Percentiles rank a stretch among this genome's conserved stretches.
Conservation (phyloP, 306 rosid species). For the Coriaria nepalensis region DNA sequence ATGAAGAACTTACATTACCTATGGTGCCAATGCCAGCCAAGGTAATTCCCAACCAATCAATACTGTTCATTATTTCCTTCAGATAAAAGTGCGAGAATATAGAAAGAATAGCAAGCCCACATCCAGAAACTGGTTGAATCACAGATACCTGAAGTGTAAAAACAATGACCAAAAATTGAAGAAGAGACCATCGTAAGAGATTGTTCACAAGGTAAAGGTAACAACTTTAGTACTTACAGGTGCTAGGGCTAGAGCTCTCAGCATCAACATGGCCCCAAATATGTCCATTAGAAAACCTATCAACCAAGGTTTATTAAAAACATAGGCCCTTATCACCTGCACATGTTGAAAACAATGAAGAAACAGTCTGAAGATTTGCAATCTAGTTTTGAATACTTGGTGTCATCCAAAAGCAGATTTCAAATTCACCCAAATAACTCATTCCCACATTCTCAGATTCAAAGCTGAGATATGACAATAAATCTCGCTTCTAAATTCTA, state of each 20-base stretch:
- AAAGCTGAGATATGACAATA: too few species aligned
- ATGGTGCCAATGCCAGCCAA: constrained; percentile 93
- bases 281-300: constrained; percentile 88
- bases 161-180: too few species aligned
- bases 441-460: too few species aligned
- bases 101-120: constrained; percentile 92
- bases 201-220: not conserved
- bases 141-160: constrained; percentile 54
- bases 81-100: constrained; percentile 92
- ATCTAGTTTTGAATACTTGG: too few species aligned
- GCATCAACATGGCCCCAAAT: constrained; percentile 79
- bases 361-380: too few species aligned
- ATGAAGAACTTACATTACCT: constrained; percentile 66
- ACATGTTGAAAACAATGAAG: constrained; percentile 9
- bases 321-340: constrained; percentile 84
- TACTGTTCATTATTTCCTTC: constrained; percentile 81
- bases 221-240: constrained; percentile 52
- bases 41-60: constrained; percentile 89
- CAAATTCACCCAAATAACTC: too few species aligned
- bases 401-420: too few species aligned
- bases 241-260: constrained; percentile 85
- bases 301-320: constrained; percentile 67
- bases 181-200: too few species aligned
- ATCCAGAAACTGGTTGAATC: constrained; percentile 94
- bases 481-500: too few species aligned